These are phyloP conservation scores for Phaeosphaeria sp. DNA, from an alignment of 2,329 filamentous ascomycete genomes.

Conservation along the genomic window DNA sequence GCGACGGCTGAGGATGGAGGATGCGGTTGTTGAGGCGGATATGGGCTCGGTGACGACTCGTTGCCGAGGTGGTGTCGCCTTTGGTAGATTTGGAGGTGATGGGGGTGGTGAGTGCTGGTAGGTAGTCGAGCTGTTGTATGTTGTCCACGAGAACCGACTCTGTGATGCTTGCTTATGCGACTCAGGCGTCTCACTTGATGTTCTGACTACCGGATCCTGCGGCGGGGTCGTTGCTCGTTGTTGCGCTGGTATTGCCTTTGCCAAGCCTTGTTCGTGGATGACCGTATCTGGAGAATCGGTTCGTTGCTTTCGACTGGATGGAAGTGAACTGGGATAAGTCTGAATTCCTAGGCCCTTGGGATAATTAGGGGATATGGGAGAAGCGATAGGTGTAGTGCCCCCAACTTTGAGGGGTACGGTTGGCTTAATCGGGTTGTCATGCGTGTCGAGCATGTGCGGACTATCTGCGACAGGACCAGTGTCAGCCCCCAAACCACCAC, in stretches of 20 bases:
- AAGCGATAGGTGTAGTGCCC: conserved; percentile 46
- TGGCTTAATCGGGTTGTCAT: conserved; percentile 52
- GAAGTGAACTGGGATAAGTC: conserved; percentile 36
- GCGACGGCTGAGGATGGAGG: conserved; percentile 41
- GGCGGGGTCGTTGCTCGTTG: conserved; percentile 33
- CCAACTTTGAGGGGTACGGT: conserved; percentile 52
- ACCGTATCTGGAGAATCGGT: conserved; percentile 18
- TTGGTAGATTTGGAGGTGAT: conserved; percentile 49
- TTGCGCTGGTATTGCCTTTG: conserved; percentile 11
- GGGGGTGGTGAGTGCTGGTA: conserved; percentile 52
- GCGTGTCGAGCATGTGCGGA: conserved; percentile 27
- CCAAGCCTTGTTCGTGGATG: conserved; percentile 9
- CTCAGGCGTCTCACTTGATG: conserved; percentile 29
- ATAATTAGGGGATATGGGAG: conserved; percentile 34
- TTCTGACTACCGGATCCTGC: conserved; percentile 27
- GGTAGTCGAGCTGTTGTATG: conserved; percentile 46
- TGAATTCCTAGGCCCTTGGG: conserved; percentile 30
- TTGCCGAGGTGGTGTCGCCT: conserved; percentile 13
- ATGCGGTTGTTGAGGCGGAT: conserved; percentile 33
- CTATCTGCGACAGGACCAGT: conserved; percentile 39
- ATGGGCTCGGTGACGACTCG: conserved; percentile 32
- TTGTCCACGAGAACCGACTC: conserved; percentile 42
- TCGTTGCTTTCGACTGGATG: conserved; percentile 32
- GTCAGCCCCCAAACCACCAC: conserved; percentile 32
- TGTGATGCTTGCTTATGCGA: conserved; percentile 24